These are phyloP conservation scores for Odontarrhena argentea DNA, from an alignment of 345 rosid species.

Conservation along the genomic window DNA sequence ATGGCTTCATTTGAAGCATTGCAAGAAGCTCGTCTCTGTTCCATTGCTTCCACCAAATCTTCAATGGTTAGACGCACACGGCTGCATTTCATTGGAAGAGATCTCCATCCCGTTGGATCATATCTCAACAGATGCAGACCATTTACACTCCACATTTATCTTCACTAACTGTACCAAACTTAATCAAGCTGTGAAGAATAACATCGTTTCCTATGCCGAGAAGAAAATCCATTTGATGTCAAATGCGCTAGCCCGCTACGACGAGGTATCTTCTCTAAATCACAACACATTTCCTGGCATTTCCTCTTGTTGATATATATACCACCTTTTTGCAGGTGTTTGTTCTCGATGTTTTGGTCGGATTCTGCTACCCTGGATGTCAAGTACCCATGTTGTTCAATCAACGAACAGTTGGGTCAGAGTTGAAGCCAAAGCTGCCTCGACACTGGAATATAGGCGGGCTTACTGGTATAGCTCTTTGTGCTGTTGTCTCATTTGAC, in stretches of 20 bases:
- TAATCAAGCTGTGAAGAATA: background rate
- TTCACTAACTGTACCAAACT: background rate
- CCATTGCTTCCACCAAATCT: conserved; percentile 19
- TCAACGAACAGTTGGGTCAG: background rate
- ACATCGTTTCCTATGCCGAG: background rate
- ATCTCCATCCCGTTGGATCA: background rate
- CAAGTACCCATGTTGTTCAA: background rate
- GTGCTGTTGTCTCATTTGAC: background rate
- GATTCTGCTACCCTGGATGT: conserved; percentile 25
- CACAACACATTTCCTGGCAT: background rate
- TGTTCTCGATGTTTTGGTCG: background rate
- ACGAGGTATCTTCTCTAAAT: background rate
- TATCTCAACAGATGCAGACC: background rate
- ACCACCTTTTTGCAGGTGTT: background rate
- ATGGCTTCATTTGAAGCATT: conserved; percentile 7
- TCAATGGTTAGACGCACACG: conserved; percentile 7
- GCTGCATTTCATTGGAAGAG: background rate
- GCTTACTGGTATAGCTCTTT: conserved; percentile 11
- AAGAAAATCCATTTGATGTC: background rate
- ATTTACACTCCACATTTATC: background rate
- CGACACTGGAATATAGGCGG: background rate
- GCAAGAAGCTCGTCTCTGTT: conserved; percentile 9
- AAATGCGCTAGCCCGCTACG: background rate
- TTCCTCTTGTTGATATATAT: too few relatives aligned
- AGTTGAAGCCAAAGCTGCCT: background rate